Evolutionary conservation across 495 filamentous ascomycete species (phyloP).

Genomic region (Daldinia loculata): DNA sequence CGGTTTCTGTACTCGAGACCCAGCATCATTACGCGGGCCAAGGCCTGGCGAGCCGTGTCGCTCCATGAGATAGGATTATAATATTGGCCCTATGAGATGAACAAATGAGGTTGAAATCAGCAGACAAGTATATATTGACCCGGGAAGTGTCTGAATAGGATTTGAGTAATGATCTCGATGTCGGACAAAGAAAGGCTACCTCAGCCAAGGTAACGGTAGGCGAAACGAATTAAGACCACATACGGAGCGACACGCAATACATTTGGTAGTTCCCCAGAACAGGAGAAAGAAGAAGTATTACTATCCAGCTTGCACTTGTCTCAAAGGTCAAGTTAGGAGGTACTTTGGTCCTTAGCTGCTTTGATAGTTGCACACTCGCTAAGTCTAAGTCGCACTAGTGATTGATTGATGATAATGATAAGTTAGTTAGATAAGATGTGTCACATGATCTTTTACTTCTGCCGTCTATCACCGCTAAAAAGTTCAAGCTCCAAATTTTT

Average conservation of each 20-base stretch:
- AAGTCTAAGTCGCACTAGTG: neutral
- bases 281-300: neutral
- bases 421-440: constrained; percentile 16
- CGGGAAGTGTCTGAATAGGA: neutral
- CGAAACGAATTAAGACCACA: neutral
- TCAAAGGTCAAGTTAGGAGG: neutral
- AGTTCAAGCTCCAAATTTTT: constrained; percentile 47
- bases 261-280: neutral
- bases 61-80: constrained; percentile 57
- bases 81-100: constrained; percentile 17
- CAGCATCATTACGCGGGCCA: constrained; percentile 61
- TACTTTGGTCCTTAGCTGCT: neutral
- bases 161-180: constrained; percentile 1
- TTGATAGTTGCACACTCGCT: neutral
- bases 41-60: constrained; percentile 55
- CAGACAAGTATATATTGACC: neutral
- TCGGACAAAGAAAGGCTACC: constrained; percentile 27
- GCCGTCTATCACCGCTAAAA: constrained; percentile 43
- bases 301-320: neutral
- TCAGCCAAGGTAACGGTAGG: neutral
- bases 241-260: neutral
- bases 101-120: neutral
- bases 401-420: neutral
- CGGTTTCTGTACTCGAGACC: constrained; percentile 60
- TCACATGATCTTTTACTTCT: constrained; percentile 43